phyloP scores from a whole-genome alignment of 176 grass and related monocot species.

The sorghum (Sorghum bicolor) region Sorghum_bicolor_NCBIv3 NC_012871.2:22131001-22131500 shows the following conservation, averaged over 20 bases:
- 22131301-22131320: too few species aligned
- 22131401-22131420: too few species aligned
- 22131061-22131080: constrained; percentile 58
- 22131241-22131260: too few species aligned
- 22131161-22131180: background rate
- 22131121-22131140: background rate
- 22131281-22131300: too few species aligned
- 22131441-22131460: background rate
- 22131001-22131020: constrained; percentile 9
- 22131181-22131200: background rate
- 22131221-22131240: too few species aligned
- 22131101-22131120: background rate
- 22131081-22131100: constrained; percentile 63
- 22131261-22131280: too few species aligned
- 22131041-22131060: constrained; percentile 27
- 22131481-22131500: background rate
- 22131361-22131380: background rate
- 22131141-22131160: background rate
- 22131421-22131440: too few species aligned
- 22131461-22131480: too few species aligned
- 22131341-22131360: too few species aligned
- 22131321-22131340: too few species aligned
- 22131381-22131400: too few species aligned
- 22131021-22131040: background rate
- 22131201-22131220: background rate